These are phyloP conservation scores for Naematelia aurantialba DNA, from an alignment of 768 basidiomycete species.

Conservation along the genomic window DNA sequence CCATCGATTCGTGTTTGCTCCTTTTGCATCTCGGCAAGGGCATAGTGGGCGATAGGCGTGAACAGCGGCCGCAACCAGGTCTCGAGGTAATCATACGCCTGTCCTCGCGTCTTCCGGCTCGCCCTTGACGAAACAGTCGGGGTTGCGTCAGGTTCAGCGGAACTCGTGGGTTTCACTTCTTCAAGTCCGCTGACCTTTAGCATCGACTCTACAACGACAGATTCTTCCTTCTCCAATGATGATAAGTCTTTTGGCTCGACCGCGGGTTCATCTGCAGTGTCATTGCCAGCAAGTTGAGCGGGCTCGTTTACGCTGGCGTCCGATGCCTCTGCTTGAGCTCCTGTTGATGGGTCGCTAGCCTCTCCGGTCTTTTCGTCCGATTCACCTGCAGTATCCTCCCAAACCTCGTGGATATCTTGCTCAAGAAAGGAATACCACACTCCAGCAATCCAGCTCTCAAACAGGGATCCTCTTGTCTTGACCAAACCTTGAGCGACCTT, in stretches of 20 bases:
- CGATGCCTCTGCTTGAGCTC: not conserved
- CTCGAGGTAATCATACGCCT: slow-evolving; percentile 28
- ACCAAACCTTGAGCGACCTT: slow-evolving; percentile 8
- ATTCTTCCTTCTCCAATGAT: too few species aligned
- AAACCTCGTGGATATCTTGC: slow-evolving; percentile 2
- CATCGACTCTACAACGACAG: not conserved
- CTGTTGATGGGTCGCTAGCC: not conserved
- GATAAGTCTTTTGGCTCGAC: not conserved
- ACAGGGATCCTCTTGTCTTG: slow-evolving; percentile 27
- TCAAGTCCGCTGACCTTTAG: not conserved
- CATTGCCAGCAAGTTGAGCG: too few species aligned
- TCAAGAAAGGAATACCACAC: slow-evolving; percentile 28
- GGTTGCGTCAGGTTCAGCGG: not conserved
- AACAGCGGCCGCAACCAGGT: slow-evolving; percentile 27
- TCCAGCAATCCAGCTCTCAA: slow-evolving; percentile 38
- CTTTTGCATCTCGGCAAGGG: slow-evolving; percentile 9
- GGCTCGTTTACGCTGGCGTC: not conserved
- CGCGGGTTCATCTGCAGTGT: not conserved
- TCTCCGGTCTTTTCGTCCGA: not conserved
- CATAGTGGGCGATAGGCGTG: slow-evolving; percentile 25
- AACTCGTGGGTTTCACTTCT: not conserved
- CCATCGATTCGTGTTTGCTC: slow-evolving; percentile 10
- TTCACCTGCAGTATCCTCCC: not conserved
- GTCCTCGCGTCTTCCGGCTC: slow-evolving; percentile 13
- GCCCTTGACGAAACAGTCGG: not conserved